Evolutionary conservation across 345 rosid genomes (phyloP).

Genomic region (Salix brachista): DNA sequence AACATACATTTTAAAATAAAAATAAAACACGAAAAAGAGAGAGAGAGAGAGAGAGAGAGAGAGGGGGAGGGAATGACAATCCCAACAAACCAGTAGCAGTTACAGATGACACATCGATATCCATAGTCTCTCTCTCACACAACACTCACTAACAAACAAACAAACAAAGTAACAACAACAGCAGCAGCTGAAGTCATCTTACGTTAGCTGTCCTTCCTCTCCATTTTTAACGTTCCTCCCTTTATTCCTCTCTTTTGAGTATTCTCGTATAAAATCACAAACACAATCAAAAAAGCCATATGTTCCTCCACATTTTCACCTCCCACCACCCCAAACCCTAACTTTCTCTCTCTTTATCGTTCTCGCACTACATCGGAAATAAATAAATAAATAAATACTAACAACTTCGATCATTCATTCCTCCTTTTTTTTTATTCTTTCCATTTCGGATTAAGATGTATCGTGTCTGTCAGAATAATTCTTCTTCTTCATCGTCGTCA

Average conservation of each 20-base stretch:
- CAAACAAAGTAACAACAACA: no score
- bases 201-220: conserved; percentile 3
- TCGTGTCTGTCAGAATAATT: not conserved
- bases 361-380: not conserved
- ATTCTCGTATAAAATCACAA: no score
- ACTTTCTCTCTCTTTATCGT: not conserved
- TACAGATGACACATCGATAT: no score
- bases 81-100: no score
- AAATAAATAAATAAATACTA: conserved; percentile 1
- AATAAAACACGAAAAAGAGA: no score
- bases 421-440: not conserved
- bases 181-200: not conserved
- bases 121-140: no score
- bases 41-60: no score
- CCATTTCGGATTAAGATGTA: not conserved
- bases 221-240: not conserved
- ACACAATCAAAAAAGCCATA: not conserved
- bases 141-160: no score
- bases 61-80: no score
- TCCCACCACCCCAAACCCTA: conserved; percentile 14
- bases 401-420: not conserved
- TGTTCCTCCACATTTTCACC: not conserved
- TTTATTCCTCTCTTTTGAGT: not conserved
- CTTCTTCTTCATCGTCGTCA: not conserved
- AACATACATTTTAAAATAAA: no score